Evolutionary conservation across 2,329 filamentous ascomycete genomes (phyloP).

Genomic region (Aspergillus floridensis): DNA sequence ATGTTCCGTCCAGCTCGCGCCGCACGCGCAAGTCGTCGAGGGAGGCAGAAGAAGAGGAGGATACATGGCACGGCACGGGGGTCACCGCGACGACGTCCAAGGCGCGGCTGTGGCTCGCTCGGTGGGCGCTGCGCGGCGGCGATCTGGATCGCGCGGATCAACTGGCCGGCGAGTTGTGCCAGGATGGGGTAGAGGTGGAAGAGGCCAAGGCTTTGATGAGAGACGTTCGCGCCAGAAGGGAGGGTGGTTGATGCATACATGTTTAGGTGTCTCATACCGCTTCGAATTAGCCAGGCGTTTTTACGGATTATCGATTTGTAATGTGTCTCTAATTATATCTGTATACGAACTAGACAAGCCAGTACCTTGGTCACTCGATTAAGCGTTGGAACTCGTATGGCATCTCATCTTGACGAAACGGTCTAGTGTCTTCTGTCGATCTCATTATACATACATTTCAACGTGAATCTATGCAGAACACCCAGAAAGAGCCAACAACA

Average conservation of each 20-base stretch:
- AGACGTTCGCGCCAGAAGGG: constrained; percentile 76
- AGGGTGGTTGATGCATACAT: constrained; percentile 34
- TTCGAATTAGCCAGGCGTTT: constrained; percentile 10
- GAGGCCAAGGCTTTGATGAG: constrained; percentile 91
- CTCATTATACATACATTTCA: too few species aligned
- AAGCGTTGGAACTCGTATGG: too few species aligned
- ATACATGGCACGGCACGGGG: constrained; percentile 62
- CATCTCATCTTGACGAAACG: too few species aligned
- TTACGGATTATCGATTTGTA: background rate
- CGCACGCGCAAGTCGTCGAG: constrained; percentile 30
- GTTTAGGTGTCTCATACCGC: background rate
- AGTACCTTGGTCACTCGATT: too few species aligned
- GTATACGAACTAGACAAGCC: background rate
- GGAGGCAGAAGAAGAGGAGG: constrained; percentile 40
- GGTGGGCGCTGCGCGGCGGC: constrained; percentile 70
- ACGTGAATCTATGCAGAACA: too few species aligned
- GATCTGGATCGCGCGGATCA: constrained; percentile 76
- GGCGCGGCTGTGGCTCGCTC: constrained; percentile 89
- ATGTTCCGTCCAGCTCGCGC: constrained; percentile 47
- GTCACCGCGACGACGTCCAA: constrained; percentile 90
- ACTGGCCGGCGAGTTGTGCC: constrained; percentile 84
- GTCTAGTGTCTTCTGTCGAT: too few species aligned
- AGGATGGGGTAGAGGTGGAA: constrained; percentile 94
- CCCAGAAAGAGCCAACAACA: too few species aligned
- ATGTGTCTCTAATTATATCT: background rate